These are phyloP conservation scores for Aspergillus candidus DNA, from an alignment of 2,329 filamentous ascomycete genomes.

Conservation along the genomic window DNA sequence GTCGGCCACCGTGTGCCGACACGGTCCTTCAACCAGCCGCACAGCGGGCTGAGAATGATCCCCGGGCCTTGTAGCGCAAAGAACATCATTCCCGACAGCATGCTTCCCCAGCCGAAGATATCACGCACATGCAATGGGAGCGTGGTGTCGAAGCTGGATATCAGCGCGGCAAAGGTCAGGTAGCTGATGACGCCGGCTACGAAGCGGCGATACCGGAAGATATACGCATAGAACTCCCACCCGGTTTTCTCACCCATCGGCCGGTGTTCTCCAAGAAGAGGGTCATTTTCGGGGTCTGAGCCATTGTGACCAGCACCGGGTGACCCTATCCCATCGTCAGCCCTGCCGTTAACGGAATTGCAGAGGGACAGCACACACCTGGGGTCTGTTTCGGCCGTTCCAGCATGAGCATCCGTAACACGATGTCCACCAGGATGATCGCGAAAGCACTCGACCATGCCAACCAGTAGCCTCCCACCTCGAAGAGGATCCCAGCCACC, in stretches of 20 bases:
- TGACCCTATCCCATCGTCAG: too few relatives aligned
- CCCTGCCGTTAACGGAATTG: too few relatives aligned
- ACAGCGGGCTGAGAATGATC: conserved; percentile 53
- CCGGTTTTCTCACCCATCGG: conserved; percentile 1
- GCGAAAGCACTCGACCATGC: conserved; percentile 25
- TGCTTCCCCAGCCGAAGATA: conserved; percentile 50
- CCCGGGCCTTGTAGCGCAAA: conserved; percentile 52
- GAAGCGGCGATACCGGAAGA: conserved; percentile 40
- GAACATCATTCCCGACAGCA: conserved; percentile 52
- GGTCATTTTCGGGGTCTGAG: conserved; percentile 5
- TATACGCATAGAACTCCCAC: conserved; percentile 27
- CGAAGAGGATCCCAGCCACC: conserved; percentile 22
- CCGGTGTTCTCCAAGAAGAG: conserved; percentile 1
- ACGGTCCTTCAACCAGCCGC: conserved; percentile 42
- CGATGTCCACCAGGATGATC: conserved; percentile 22
- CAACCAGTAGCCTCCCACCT: conserved; percentile 23
- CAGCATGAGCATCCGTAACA: conserved; percentile 22
- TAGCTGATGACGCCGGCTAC: conserved; percentile 38
- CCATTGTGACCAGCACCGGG: not conserved
- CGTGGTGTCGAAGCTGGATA: conserved; percentile 52
- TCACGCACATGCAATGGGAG: conserved; percentile 50
- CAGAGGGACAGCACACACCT: not conserved
- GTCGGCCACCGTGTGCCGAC: conserved; percentile 21
- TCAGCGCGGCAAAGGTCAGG: conserved; percentile 44
- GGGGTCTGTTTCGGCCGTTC: conserved; percentile 4